A percentile compares a stretch with the other conserved stretches of the same genome.
phyloP scores from a whole-genome alignment of 2,329 filamentous ascomycete species.

The Sporothrix brunneoviolacea region DNA sequence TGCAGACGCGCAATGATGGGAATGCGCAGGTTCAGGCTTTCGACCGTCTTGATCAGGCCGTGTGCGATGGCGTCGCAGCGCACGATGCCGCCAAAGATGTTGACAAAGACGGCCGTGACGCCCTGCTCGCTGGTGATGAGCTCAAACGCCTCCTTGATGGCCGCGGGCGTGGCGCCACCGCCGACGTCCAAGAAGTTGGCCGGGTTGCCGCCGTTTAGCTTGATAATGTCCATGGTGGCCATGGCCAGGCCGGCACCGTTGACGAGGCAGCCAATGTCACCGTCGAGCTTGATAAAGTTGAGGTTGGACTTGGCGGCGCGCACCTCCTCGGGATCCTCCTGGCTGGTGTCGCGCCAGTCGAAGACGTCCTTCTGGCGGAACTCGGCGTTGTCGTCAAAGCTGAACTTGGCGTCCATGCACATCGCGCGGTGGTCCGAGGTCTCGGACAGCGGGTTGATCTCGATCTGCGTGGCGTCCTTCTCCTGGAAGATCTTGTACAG shows the following conservation, averaged over 20 bases:
- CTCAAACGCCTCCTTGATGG: conserved; percentile 96
- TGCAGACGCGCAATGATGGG: conserved; percentile 96
- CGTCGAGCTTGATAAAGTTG: conserved; percentile 99
- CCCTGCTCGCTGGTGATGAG: conserved; percentile 98
- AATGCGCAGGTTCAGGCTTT: conserved; percentile 91
- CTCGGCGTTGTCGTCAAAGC: conserved; percentile 97
- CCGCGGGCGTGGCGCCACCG: conserved; percentile 91
- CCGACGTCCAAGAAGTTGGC: conserved; percentile 99
- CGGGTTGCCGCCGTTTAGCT: conserved; percentile 91
- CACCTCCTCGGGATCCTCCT: conserved; percentile 97
- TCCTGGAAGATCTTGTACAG: conserved; percentile 98
- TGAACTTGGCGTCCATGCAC: conserved; percentile 99
- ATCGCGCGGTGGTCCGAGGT: conserved; percentile 97
- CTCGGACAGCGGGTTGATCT: conserved; percentile 98
- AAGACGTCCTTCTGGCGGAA: conserved; percentile 98
- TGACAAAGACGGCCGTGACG: conserved; percentile 98
- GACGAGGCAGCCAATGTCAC: conserved; percentile 97
- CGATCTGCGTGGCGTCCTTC: conserved; percentile 97
- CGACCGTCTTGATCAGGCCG: conserved; percentile 89
- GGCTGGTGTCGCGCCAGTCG: conserved; percentile 83
- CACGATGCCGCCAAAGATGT: conserved; percentile 99
- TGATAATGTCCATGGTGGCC: conserved; percentile 99
- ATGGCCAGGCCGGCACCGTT: conserved; percentile 98
- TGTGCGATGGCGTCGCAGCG: conserved; percentile 95
- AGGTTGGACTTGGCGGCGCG: conserved; percentile 89